Evolutionary conservation across 768 basidiomycete species (phyloP).

Genomic region (Pleurotus sapidus): DNA sequence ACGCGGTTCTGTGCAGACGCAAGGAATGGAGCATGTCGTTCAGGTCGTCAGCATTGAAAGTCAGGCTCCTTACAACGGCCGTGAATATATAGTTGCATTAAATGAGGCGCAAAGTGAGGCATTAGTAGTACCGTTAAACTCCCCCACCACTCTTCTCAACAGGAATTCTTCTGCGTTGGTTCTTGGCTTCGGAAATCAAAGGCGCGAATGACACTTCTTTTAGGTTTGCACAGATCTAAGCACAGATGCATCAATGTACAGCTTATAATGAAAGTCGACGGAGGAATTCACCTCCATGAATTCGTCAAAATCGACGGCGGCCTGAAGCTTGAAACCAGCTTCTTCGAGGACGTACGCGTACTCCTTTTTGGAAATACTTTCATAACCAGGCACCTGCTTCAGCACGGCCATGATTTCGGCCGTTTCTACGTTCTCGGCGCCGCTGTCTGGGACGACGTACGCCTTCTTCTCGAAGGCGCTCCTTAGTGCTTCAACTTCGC

Average conservation of each 20-base stretch:
- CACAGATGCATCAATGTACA: not conserved
- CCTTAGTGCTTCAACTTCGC: conserved; percentile 38
- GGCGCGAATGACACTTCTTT: conserved; percentile 60
- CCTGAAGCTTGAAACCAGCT: conserved; percentile 60
- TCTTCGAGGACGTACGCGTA: conserved; percentile 74
- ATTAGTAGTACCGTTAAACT: conserved; percentile 27
- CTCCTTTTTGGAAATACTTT: conserved; percentile 57
- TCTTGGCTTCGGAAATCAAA: conserved; percentile 12
- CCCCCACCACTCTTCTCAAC: conserved; percentile 58
- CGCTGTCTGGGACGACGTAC: conserved; percentile 4
- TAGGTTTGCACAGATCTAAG: conserved; percentile 69
- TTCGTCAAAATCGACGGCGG: conserved; percentile 73
- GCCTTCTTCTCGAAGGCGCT: conserved; percentile 35
- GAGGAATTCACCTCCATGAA: conserved; percentile 73
- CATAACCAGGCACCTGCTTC: conserved; percentile 53
- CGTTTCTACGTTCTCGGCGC: conserved; percentile 33
- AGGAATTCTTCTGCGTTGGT: conserved; percentile 39
- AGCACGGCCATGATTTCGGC: conserved; percentile 40
- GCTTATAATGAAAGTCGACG: not conserved
- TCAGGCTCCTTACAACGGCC: too few species aligned
- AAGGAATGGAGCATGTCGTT: too few species aligned
- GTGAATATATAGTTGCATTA: too few species aligned
- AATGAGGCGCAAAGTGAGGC: too few species aligned
- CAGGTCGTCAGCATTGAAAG: too few species aligned
- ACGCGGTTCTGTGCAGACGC: too few species aligned